phyloP scores from a whole-genome alignment of 345 rosid genomes.

The Syzygium oleosum region DNA sequence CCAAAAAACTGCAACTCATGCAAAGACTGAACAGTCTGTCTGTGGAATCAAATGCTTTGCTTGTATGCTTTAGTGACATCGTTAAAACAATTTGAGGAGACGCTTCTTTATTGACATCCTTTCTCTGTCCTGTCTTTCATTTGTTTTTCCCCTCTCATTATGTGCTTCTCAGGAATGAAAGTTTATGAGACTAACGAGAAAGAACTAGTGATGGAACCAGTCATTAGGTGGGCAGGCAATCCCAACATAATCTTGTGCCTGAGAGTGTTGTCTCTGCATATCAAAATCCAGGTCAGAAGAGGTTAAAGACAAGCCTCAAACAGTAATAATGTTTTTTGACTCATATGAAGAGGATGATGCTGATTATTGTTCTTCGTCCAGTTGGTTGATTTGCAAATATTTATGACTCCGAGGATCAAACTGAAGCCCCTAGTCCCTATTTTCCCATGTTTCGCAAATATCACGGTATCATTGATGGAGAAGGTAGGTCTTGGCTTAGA shows the following conservation, averaged over 20 bases:
- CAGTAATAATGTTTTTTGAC: not conserved
- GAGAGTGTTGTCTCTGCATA: conserved; percentile 17
- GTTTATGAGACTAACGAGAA: conserved; percentile 30
- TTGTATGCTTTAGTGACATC: not conserved
- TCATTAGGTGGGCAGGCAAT: conserved; percentile 45
- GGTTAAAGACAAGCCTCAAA: not conserved
- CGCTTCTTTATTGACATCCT: not conserved
- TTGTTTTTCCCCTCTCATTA: not conserved
- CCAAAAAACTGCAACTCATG: not conserved
- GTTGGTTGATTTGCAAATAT: conserved; percentile 37
- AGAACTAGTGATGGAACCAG: conserved; percentile 33
- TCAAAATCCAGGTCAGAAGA: conserved; percentile 35
- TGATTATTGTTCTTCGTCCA: conserved; percentile 6
- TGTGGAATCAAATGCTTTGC: not conserved
- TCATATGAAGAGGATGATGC: not conserved
- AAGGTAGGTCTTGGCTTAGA: conserved; percentile 16
- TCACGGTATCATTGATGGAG: conserved; percentile 32
- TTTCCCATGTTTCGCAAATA: conserved; percentile 37
- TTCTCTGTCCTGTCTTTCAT: not conserved
- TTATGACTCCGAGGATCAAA: conserved; percentile 22
- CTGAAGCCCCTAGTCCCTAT: conserved; percentile 44
- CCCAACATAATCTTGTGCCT: conserved; percentile 31
- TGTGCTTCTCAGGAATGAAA: conserved; percentile 26
- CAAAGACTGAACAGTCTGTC: not conserved
- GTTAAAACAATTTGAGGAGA: not conserved